A percentile compares a stretch with the other conserved stretches of the same genome.
phyloP scores from a whole-genome alignment of 345 rosid genomes.

The Populus pruinosa region DNA sequence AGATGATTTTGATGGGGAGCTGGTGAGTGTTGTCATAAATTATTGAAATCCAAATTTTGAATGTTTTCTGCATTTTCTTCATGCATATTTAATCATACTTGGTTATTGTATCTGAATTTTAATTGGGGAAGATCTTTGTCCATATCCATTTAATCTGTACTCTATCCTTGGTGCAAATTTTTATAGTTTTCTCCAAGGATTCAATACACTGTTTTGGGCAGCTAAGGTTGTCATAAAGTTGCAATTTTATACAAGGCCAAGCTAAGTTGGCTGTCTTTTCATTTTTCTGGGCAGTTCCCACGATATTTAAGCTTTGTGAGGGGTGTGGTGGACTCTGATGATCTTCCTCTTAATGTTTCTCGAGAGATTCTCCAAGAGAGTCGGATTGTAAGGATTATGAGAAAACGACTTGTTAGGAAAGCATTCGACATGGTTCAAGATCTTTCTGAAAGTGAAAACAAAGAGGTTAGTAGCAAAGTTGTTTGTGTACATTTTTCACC shows the following conservation, averaged over 20 bases:
- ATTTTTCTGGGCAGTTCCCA: slow-evolving; percentile 60
- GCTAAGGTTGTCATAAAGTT: background rate
- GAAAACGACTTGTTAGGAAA: slow-evolving; percentile 94
- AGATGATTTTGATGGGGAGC: slow-evolving; percentile 99
- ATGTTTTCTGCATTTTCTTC: background rate
- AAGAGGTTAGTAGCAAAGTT: slow-evolving; percentile 52
- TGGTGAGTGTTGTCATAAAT: slow-evolving; percentile 47
- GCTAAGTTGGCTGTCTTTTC: background rate
- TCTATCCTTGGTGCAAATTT: background rate
- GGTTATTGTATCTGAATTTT: background rate
- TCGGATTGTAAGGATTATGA: slow-evolving; percentile 79
- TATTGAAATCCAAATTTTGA: background rate
- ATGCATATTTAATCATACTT: background rate
- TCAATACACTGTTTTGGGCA: background rate
- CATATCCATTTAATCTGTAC: background rate
- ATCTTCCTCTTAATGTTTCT: slow-evolving; percentile 97
- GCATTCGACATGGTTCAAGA: slow-evolving; percentile 97
- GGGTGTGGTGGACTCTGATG: slow-evolving; percentile 94
- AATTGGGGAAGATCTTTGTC: background rate
- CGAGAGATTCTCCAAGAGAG: slow-evolving; percentile 96
- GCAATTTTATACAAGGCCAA: background rate
- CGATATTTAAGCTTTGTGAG: slow-evolving; percentile 94
- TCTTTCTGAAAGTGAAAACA: slow-evolving; percentile 73
- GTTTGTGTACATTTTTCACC: background rate
- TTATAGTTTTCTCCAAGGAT: background rate